Percentiles rank a stretch among this genome's conserved stretches.
phyloP scores from a whole-genome alignment of 257 asterid species.

The Salvia splendens region DNA sequence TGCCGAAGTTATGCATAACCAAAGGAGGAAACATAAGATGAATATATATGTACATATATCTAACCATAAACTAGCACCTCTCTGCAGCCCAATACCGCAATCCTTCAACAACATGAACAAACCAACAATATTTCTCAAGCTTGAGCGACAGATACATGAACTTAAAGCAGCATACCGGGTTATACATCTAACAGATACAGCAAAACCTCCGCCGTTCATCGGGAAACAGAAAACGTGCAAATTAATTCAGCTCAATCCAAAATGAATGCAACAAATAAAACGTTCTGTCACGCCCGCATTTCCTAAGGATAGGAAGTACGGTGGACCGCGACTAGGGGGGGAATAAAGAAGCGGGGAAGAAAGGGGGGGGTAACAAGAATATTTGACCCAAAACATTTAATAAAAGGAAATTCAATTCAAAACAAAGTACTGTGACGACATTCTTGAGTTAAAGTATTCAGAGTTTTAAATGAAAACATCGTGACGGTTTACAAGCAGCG shows the following conservation, averaged over 20 bases:
- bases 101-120: neutral
- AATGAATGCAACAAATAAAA: slow-evolving; percentile 1
- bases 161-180: neutral
- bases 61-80: neutral
- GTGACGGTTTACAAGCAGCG: too few species aligned
- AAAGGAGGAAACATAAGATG: slow-evolving; percentile 5
- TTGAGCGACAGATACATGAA: neutral
- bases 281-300: too few species aligned
- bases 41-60: neutral
- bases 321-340: too few species aligned
- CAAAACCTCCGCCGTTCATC: neutral
- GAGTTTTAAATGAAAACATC: too few species aligned
- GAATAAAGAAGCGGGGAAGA: too few species aligned
- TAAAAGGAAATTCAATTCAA: too few species aligned
- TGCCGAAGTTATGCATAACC: neutral
- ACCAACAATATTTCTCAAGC: neutral
- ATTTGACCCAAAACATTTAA: too few species aligned
- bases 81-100: slow-evolving; percentile 6
- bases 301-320: too few species aligned
- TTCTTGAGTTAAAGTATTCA: too few species aligned
- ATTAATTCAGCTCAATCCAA: neutral
- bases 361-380: too few species aligned
- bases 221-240: neutral
- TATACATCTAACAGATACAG: neutral
- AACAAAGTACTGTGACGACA: too few species aligned